phyloP scores from a whole-genome alignment of 2,329 filamentous ascomycete species.

The Pezicula radicicola region DNA sequence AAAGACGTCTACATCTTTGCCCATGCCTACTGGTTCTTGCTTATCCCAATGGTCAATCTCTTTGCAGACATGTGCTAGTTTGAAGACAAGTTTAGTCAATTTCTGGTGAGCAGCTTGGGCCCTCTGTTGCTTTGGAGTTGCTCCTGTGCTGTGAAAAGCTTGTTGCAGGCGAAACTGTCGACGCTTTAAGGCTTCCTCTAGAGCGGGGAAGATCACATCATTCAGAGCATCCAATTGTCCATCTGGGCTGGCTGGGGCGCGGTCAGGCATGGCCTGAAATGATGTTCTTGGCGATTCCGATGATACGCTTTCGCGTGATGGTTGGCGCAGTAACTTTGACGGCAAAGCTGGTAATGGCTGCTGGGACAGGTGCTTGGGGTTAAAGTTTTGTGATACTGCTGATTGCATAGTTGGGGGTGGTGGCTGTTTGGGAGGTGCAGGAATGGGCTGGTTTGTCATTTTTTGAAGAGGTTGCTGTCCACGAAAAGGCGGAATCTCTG shows the following conservation, averaged over 20 bases:
- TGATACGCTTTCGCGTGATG: slow-evolving; percentile 24
- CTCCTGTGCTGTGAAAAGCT: slow-evolving; percentile 30
- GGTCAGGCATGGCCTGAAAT: slow-evolving; percentile 50
- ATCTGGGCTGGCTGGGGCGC: slow-evolving; percentile 53
- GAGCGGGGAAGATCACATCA: slow-evolving; percentile 87
- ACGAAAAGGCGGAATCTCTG: slow-evolving; percentile 32
- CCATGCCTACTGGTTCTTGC: slow-evolving; percentile 88
- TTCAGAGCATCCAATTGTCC: slow-evolving; percentile 81
- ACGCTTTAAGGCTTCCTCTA: slow-evolving; percentile 86
- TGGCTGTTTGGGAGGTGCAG: slow-evolving; percentile 23
- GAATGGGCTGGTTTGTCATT: slow-evolving; percentile 24
- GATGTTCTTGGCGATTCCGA: slow-evolving; percentile 30
- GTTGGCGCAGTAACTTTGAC: slow-evolving; percentile 28
- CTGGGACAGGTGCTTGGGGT: slow-evolving; percentile 21
- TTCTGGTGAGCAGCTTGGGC: slow-evolving; percentile 75
- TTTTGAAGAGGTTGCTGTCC: slow-evolving; percentile 26
- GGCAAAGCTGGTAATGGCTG: slow-evolving; percentile 28
- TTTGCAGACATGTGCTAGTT: slow-evolving; percentile 77
- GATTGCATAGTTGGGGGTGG: slow-evolving; percentile 15
- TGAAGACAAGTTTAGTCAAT: slow-evolving; percentile 75
- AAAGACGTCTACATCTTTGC: slow-evolving; percentile 82
- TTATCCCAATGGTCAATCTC: slow-evolving; percentile 90
- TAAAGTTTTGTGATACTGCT: slow-evolving; percentile 21
- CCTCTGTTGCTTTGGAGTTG: slow-evolving; percentile 63
- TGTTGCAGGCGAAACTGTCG: slow-evolving; percentile 57